Conservation (phyloP, 2,329 filamentous ascomycete genomes). For the Arthrobotrys iridis region DNA sequence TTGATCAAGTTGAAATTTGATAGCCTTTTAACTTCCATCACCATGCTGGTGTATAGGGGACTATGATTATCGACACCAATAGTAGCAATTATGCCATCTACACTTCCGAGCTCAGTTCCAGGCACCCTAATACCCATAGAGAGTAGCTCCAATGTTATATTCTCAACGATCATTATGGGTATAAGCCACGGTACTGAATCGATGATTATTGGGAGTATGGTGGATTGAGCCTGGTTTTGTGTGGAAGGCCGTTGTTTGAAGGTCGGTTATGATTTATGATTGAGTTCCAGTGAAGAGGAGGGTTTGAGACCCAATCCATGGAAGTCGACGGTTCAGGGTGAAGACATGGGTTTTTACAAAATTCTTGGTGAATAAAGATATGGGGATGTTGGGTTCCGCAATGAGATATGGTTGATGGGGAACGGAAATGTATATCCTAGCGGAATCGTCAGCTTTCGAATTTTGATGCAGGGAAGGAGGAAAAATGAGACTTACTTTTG, state of each 20-base stretch:
- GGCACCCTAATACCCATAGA: too few species aligned
- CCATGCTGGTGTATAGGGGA: neutral
- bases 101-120: too few species aligned
- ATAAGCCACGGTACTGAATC: too few species aligned
- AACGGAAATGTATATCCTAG: neutral
- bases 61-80: neutral
- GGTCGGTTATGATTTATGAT: neutral
- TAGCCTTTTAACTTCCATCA: too few species aligned
- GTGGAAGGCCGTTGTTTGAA: too few species aligned
- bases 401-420: neutral
- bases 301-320: constrained; percentile 9
- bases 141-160: too few species aligned
- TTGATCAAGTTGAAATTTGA: constrained; percentile 9
- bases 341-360: neutral
- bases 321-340: neutral
- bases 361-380: neutral
- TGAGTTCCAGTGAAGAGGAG: neutral
- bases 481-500: too few species aligned
- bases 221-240: too few species aligned
- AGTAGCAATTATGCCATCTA: neutral
- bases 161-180: too few species aligned
- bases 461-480: too few species aligned
- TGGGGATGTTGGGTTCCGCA: neutral
- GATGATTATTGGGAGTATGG: too few species aligned
- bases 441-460: too few species aligned